Evolutionary conservation across 1,284 basidiomycete genomes (phyloP).

Genomic region (Tausonia pullulans): DNA sequence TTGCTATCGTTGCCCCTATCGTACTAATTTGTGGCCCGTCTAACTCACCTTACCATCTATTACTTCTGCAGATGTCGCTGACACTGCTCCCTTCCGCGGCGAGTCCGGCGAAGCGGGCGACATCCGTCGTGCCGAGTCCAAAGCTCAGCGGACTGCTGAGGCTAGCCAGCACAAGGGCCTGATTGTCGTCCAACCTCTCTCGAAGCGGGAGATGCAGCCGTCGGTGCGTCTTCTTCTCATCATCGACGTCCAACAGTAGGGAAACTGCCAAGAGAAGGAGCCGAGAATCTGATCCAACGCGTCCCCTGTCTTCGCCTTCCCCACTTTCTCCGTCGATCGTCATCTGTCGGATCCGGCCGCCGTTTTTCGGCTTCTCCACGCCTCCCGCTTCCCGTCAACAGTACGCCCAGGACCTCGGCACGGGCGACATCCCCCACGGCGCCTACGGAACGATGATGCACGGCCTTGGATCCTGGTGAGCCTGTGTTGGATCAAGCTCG

Average conservation of each 20-base stretch:
- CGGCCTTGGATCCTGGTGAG: conserved; percentile 34
- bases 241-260: background rate
- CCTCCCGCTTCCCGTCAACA: conserved; percentile 44
- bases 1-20: too few species aligned
- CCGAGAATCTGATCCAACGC: background rate
- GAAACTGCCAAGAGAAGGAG: too few species aligned
- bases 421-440: conserved; percentile 39
- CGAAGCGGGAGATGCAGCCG: conserved; percentile 68
- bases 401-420: conserved; percentile 77
- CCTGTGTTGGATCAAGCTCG: background rate
- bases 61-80: too few species aligned
- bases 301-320: background rate
- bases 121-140: too few species aligned
- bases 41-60: too few species aligned
- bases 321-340: background rate
- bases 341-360: conserved; percentile 19
- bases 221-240: background rate
- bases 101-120: too few species aligned
- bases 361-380: conserved; percentile 10
- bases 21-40: too few species aligned
- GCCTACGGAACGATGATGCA: conserved; percentile 48
- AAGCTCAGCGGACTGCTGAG: too few species aligned
- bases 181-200: conserved; percentile 68
- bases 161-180: conserved; percentile 23
- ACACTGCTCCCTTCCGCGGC: too few species aligned